A percentile compares a stretch with the other conserved stretches of the same genome.
Conservation (phyloP, 768 basidiomycete species). For the Lentinula guzmanii region DNA sequence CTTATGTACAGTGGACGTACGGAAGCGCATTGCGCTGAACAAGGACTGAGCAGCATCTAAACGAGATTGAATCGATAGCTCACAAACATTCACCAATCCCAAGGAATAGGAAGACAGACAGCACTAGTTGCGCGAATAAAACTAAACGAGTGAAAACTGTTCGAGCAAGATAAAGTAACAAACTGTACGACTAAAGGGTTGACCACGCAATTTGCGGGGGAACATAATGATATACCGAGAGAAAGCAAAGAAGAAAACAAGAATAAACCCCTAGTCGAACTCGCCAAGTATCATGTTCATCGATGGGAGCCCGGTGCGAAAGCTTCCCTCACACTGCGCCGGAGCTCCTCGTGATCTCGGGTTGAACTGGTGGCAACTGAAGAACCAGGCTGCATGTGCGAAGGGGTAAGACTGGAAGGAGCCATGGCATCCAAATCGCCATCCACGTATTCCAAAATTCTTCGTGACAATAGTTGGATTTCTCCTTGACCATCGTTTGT, state of each 20-base stretch:
- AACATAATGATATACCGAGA: not conserved
- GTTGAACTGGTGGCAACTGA: conserved; percentile 58
- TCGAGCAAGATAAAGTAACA: conserved; percentile 12
- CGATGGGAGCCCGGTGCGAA: conserved; percentile 63
- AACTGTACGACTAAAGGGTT: conserved; percentile 6
- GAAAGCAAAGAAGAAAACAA: conserved; percentile 7
- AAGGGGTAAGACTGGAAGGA: conserved; percentile 56
- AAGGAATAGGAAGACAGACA: not conserved
- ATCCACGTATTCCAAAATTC: conserved; percentile 86
- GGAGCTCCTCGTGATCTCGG: conserved; percentile 73
- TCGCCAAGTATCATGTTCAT: conserved; percentile 16
- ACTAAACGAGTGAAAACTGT: conserved; percentile 2
- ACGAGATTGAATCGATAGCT: not conserved
- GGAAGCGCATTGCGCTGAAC: not conserved
- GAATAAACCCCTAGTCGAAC: not conserved
- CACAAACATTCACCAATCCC: not conserved
- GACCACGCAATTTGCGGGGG: not conserved
- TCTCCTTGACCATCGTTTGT: conserved; percentile 87
- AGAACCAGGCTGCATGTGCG: conserved; percentile 65
- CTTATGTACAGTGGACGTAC: not conserved
- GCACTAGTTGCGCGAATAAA: conserved; percentile 11
- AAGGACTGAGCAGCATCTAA: not conserved
- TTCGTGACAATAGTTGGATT: conserved; percentile 77
- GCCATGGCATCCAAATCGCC: conserved; percentile 56
- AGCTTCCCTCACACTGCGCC: conserved; percentile 79